Evolutionary conservation across 78 protist species (phyloP).

Genomic region (Bodo saltans): DNA sequence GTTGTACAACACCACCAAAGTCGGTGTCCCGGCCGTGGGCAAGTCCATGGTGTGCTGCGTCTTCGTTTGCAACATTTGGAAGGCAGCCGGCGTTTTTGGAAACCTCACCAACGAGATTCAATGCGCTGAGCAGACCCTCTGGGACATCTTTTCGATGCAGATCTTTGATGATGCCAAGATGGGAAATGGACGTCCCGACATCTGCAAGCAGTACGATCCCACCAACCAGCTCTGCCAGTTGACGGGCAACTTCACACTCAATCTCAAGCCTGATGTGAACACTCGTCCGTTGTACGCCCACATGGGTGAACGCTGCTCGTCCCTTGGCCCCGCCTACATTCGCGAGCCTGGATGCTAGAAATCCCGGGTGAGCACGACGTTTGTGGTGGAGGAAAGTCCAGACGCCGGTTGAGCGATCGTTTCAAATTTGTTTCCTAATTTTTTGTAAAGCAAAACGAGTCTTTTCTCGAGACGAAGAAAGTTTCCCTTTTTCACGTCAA

Average conservation of each 20-base stretch:
- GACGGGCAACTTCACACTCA: slow-evolving; percentile 25
- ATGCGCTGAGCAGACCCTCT: slow-evolving; percentile 13
- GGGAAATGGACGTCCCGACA: slow-evolving; percentile 4
- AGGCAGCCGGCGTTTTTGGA: slow-evolving; percentile 32
- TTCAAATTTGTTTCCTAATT: too few relatives aligned
- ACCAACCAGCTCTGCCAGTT: slow-evolving; percentile 12
- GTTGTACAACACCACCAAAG: slow-evolving; percentile 1
- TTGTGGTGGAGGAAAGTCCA: too few relatives aligned
- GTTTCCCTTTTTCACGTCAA: too few relatives aligned
- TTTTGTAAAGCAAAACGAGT: too few relatives aligned
- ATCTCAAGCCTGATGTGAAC: slow-evolving; percentile 6
- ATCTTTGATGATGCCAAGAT: slow-evolving; percentile 19
- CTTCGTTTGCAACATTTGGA: slow-evolving; percentile 23
- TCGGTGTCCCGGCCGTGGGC: slow-evolving; percentile 13
- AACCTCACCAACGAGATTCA: background rate
- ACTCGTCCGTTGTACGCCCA: background rate
- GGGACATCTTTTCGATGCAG: slow-evolving; percentile 22
- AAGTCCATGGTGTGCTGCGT: slow-evolving; percentile 32
- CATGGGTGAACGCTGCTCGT: slow-evolving; percentile 31
- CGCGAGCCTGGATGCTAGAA: too few relatives aligned
- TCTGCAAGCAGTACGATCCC: slow-evolving; percentile 1
- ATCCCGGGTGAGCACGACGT: too few relatives aligned
- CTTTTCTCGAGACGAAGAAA: too few relatives aligned
- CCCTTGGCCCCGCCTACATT: too few relatives aligned
- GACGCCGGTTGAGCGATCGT: too few relatives aligned